These are phyloP conservation scores for Camellia oleifera DNA, from an alignment of 179 eudicot genomes.

Conservation along the genomic window DNA sequence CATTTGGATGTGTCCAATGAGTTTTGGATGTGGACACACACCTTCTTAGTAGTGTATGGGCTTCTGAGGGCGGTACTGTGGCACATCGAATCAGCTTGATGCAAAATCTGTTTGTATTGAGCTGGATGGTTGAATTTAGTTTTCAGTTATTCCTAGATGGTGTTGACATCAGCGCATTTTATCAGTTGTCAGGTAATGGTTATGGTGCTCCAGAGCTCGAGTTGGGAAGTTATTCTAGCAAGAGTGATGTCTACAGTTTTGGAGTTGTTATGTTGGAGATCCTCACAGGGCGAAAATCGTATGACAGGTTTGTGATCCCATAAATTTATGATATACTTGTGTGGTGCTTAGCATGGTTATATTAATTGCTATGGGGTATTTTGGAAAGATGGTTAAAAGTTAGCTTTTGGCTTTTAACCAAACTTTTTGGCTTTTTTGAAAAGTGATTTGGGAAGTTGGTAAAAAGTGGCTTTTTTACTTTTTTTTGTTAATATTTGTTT, in stretches of 20 bases:
- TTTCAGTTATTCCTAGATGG: not conserved
- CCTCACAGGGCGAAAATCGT: slow-evolving; percentile 75
- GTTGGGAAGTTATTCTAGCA: slow-evolving; percentile 61
- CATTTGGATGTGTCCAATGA: too few species aligned
- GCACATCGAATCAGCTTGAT: not conserved
- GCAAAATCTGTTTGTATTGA: not conserved
- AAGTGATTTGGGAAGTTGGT: too few species aligned
- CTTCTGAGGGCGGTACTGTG: too few species aligned
- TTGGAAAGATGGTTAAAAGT: too few species aligned
- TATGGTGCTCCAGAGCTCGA: slow-evolving; percentile 97
- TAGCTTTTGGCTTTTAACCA: too few species aligned
- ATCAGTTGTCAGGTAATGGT: slow-evolving; percentile 37
- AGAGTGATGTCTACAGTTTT: slow-evolving; percentile 91
- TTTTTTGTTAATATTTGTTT: too few species aligned
- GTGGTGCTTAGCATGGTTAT: not conserved
- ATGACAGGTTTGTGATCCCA: slow-evolving; percentile 59
- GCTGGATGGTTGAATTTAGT: not conserved
- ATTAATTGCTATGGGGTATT: too few species aligned
- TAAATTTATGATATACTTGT: not conserved
- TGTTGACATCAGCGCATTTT: slow-evolving; percentile 6
- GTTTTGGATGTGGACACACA: too few species aligned
- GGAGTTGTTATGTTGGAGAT: slow-evolving; percentile 94
- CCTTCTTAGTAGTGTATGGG: too few species aligned
- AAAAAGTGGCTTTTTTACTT: too few species aligned
- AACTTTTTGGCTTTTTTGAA: too few species aligned